Base-by-base conservation (phyloP, 495 filamentous ascomycete genomes). In the Trichoderma virens region DNA sequence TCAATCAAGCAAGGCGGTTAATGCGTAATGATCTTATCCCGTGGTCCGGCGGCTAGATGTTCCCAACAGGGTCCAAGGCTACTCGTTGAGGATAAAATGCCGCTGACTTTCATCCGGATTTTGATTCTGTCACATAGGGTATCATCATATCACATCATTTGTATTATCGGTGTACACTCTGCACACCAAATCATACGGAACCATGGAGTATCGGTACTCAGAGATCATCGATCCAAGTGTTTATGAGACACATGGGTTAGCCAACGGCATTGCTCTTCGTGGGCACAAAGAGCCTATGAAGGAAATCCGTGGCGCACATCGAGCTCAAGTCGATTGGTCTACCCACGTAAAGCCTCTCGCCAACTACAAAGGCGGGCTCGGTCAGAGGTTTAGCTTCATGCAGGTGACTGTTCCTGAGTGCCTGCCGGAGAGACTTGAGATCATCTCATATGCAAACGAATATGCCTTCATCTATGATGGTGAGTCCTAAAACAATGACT, bases 391-490 rank as follows among this genome's bases (percentile, higher is more conserved):
- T 47, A 70, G 34, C 61, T 72, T 77, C 63, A 70, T 75, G 4
- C 47, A 65, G 7, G 63, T 71, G 1, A 60, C 65, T 7, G 64
- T 71, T 20, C 70, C 78, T 1, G 79, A 80, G 61, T 77, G 73
- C 59, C 54, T 75, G 8, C 78, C 76, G 9, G 79, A 79, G 11
- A 62, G 78, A 32, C 68, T 80, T 2, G 76, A 79, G 66, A 66
- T 77, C 11, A 65, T 78, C 34, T 70, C 71, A 6, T 80, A 81
- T 64, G 72, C 73, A 9, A 76, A 74, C 60, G 79, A 81, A 60
- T 76, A 76, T 64, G 76, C 70, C 9, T 79, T 76, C 61, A 65
- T 80, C 4, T 69, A 80, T 65, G 78, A 80, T 65, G 78, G 39
- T 43, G 16, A 43, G 39, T 43, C 13, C 16, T 7, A 14, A 7